These are phyloP conservation scores for Drechslerella stenobrocha DNA, from an alignment of 2,329 filamentous ascomycete species.

Conservation along the genomic window DNA sequence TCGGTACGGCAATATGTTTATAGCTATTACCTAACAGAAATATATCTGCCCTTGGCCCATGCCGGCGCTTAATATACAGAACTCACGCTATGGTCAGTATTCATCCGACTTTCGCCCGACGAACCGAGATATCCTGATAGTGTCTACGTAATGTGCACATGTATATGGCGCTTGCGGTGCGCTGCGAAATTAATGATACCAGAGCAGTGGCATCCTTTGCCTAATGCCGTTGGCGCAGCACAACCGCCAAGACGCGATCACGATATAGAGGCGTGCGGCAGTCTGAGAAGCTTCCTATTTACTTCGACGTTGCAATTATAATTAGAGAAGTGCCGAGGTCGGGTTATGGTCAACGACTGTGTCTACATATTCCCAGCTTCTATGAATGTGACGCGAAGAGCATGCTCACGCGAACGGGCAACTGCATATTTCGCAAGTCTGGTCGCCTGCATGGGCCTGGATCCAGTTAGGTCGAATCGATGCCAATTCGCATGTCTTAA, in stretches of 20 bases:
- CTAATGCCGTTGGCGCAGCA: not conserved
- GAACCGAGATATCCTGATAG: not conserved
- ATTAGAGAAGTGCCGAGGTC: not conserved
- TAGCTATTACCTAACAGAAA: too few species aligned
- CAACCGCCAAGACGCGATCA: slow-evolving; percentile 3
- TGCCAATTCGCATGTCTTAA: slow-evolving; percentile 13
- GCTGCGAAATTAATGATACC: not conserved
- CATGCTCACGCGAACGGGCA: slow-evolving; percentile 25
- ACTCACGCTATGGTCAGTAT: too few species aligned
- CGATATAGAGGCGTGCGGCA: not conserved
- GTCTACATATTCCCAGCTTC: not conserved
- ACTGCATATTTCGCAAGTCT: slow-evolving; percentile 1
- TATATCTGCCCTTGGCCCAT: too few species aligned
- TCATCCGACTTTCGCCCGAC: not conserved
- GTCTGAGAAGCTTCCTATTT: slow-evolving; percentile 3
- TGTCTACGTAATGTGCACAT: too few species aligned
- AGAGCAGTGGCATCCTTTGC: not conserved
- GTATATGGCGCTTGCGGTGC: too few species aligned
- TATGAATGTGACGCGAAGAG: slow-evolving; percentile 3
- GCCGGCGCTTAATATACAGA: too few species aligned
- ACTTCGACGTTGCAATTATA: not conserved
- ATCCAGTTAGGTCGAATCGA: slow-evolving; percentile 14
- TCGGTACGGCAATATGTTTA: too few species aligned
- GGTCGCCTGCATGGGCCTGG: slow-evolving; percentile 7
- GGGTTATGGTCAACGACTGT: too few species aligned